phyloP scores from a whole-genome alignment of 208 protist species.

The Acanthamoeba comandoni region DNA sequence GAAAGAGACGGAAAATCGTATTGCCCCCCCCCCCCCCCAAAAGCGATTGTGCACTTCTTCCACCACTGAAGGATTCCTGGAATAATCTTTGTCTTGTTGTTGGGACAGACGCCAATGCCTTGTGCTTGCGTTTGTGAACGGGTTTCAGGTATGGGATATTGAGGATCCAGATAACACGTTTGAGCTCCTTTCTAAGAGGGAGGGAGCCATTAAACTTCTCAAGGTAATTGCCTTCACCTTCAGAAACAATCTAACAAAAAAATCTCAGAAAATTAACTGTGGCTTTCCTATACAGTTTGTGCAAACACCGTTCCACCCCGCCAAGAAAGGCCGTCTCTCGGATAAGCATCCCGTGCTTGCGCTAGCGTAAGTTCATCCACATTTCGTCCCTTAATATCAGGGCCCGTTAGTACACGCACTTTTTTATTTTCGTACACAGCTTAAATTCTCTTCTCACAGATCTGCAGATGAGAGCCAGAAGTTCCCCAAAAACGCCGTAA shows the following conservation, averaged over 20 bases:
- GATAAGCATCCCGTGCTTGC: constrained; percentile 41
- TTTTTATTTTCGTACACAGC: background rate
- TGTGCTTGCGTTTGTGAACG: constrained; percentile 47
- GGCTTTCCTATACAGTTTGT: background rate
- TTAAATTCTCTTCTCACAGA: background rate
- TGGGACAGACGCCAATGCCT: constrained; percentile 39
- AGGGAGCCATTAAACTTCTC: constrained; percentile 48
- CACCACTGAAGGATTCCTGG: no score
- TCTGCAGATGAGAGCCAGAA: constrained; percentile 46
- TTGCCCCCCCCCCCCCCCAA: background rate
- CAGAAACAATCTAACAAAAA: background rate
- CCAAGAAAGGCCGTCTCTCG: constrained; percentile 20
- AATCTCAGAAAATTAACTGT: background rate
- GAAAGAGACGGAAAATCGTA: constrained; percentile 24
- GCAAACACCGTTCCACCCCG: background rate
- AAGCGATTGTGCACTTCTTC: no score
- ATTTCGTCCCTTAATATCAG: background rate
- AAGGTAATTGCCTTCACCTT: constrained; percentile 13
- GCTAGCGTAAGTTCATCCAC: constrained; percentile 25
- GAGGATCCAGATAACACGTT: constrained; percentile 31
- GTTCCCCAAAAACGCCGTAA: constrained; percentile 44
- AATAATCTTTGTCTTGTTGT: background rate
- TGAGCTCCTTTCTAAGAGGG: constrained; percentile 50
- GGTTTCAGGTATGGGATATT: constrained; percentile 68
- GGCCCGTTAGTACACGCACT: background rate